These are phyloP conservation scores for Prinsepia uniflora DNA, from an alignment of 306 rosid genomes.

Conservation along the genomic window DNA sequence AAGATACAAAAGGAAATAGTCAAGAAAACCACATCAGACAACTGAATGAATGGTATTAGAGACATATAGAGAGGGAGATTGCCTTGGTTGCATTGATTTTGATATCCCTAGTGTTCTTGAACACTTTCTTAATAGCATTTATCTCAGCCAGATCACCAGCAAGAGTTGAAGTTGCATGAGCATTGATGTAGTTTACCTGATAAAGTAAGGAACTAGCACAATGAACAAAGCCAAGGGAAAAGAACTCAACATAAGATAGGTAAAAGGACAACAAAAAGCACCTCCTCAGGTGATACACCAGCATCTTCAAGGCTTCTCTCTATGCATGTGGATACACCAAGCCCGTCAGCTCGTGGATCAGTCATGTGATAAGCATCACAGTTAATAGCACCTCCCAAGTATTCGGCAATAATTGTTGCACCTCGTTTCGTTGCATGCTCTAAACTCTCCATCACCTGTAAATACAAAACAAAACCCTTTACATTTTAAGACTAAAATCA, in stretches of 20 bases:
- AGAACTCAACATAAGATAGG: background rate
- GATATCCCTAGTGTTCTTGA: conserved; percentile 78
- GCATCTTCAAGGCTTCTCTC: conserved; percentile 92
- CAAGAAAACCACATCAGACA: conserved; percentile 25
- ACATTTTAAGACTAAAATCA: background rate
- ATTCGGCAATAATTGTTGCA: conserved; percentile 88
- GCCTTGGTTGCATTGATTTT: conserved; percentile 98
- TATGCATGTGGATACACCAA: conserved; percentile 95
- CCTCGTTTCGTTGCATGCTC: conserved; percentile 98
- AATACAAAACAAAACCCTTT: conserved; percentile 11
- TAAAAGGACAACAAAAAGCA: conserved; percentile 19
- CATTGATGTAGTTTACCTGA: conserved; percentile 97
- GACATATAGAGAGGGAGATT: conserved; percentile 29
- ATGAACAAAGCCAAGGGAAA: background rate
- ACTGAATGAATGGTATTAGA: conserved; percentile 11
- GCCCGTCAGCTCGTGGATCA: conserved; percentile 97
- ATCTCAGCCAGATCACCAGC: conserved; percentile 98
- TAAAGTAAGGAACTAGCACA: conserved; percentile 19
- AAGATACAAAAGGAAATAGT: conserved; percentile 21
- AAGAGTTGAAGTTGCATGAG: conserved; percentile 96
- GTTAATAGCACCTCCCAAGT: conserved; percentile 94
- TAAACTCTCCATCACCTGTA: conserved; percentile 90
- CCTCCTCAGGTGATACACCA: conserved; percentile 99
- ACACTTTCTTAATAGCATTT: conserved; percentile 91
- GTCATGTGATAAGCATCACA: conserved; percentile 99